phyloP scores from a whole-genome alignment of 352 stramenopile species.

The Pythium brassicae region DNA sequence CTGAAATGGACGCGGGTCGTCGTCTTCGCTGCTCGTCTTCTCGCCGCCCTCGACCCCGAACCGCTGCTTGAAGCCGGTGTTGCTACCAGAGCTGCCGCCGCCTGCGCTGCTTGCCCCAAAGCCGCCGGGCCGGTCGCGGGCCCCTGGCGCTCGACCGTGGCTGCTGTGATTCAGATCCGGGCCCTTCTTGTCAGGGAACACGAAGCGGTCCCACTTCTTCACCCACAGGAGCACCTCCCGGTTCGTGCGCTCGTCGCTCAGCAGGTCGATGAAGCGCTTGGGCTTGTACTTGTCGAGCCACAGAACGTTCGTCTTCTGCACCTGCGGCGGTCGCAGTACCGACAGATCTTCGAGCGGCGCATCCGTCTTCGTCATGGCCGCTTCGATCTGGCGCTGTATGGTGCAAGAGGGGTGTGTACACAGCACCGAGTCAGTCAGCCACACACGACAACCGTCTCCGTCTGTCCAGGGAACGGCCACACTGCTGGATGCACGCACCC shows the following conservation, averaged over 20 bases:
- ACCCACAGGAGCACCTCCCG: slow-evolving; percentile 94
- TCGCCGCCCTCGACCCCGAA: not conserved
- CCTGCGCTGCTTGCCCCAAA: not conserved
- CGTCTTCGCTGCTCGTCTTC: slow-evolving; percentile 11
- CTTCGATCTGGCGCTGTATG: slow-evolving; percentile 63
- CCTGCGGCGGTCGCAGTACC: not conserved
- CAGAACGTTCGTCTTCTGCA: slow-evolving; percentile 39
- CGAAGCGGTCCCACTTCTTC: slow-evolving; percentile 94
- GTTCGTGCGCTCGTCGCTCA: slow-evolving; percentile 97
- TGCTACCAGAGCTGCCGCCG: not conserved
- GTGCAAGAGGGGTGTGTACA: not conserved
- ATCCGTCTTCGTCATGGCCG: slow-evolving; percentile 32
- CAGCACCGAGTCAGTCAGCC: not conserved
- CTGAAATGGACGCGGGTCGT: slow-evolving; percentile 49
- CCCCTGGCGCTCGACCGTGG: not conserved
- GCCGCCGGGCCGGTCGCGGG: not conserved
- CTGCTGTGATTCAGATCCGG: not conserved
- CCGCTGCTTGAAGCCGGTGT: slow-evolving; percentile 9
- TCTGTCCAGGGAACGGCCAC: too few species aligned
- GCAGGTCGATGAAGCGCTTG: slow-evolving; percentile 90
- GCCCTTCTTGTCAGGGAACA: slow-evolving; percentile 83
- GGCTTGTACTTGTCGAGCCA: slow-evolving; percentile 98
- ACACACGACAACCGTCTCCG: not conserved
- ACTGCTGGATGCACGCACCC: slow-evolving; percentile 17
- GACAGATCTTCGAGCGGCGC: slow-evolving; percentile 2